A percentile compares a stretch with the other conserved stretches of the same genome.
Conservation (phyloP, 306 rosid species). For the Betula pendula region DNA sequence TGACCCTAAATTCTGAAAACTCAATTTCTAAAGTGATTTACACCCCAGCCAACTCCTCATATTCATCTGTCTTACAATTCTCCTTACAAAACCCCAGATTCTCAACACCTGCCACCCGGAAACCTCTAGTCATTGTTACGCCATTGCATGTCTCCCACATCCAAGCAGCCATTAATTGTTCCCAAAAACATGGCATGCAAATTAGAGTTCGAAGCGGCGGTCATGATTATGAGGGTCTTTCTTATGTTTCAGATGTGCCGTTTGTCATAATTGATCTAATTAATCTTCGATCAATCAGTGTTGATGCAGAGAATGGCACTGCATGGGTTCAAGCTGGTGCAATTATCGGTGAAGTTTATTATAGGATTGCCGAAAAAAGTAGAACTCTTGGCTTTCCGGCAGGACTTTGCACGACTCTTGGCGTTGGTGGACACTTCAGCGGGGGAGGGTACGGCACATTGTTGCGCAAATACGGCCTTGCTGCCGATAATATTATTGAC, state of each 20-base stretch:
- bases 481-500: constrained; percentile 54
- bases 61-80: constrained; percentile 3
- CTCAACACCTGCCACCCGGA: background rate
- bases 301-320: background rate
- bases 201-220: constrained; percentile 26
- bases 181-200: constrained; percentile 6
- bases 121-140: constrained; percentile 20
- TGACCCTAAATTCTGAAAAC: background rate
- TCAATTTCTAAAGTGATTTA: constrained; percentile 11
- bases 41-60: constrained; percentile 10
- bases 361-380: constrained; percentile 16
- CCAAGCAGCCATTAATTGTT: constrained; percentile 19
- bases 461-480: constrained; percentile 68
- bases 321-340: constrained; percentile 34
- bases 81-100: constrained; percentile 7
- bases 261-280: constrained; percentile 18
- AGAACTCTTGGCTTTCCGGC: constrained; percentile 23
- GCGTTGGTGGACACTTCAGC: constrained; percentile 26
- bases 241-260: constrained; percentile 17
- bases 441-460: constrained; percentile 45
- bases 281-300: background rate
- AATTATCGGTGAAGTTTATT: constrained; percentile 23
- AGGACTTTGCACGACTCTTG: constrained; percentile 22
- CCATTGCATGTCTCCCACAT: constrained; percentile 16
- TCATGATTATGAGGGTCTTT: constrained; percentile 32